These are phyloP conservation scores for Cadophora gregata DNA, from an alignment of 2,329 filamentous ascomycete species.

Conservation along the genomic window DNA sequence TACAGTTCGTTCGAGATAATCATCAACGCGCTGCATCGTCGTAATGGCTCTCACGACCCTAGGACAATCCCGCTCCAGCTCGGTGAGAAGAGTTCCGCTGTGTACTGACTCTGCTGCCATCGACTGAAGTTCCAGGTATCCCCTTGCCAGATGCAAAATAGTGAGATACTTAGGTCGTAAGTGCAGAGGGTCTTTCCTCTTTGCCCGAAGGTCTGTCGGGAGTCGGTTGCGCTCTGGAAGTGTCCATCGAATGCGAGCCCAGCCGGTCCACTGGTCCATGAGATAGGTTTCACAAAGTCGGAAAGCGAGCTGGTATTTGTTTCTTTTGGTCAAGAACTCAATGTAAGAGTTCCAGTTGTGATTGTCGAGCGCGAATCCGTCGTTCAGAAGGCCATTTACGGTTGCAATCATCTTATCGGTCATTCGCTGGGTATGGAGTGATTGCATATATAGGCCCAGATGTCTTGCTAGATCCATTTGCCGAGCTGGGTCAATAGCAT, in stretches of 20 bases:
- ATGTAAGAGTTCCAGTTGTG: constrained; percentile 84
- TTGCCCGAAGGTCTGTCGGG: constrained; percentile 34
- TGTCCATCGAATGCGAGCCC: constrained; percentile 50
- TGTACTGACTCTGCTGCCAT: constrained; percentile 38
- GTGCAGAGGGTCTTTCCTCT: constrained; percentile 34
- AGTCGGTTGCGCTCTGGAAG: constrained; percentile 38
- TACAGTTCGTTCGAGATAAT: constrained; percentile 35
- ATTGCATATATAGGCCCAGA: constrained; percentile 55
- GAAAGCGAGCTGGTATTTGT: constrained; percentile 71
- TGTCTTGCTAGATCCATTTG: constrained; percentile 50
- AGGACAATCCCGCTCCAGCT: constrained; percentile 41
- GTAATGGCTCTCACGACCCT: constrained; percentile 40
- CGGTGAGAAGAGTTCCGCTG: constrained; percentile 35
- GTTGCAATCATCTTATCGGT: constrained; percentile 56
- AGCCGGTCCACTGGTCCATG: constrained; percentile 81
- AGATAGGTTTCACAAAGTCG: constrained; percentile 75
- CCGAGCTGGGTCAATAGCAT: constrained; percentile 39
- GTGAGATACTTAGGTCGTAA: constrained; percentile 42
- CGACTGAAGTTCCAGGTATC: constrained; percentile 40
- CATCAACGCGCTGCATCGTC: constrained; percentile 40
- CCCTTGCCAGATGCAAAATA: constrained; percentile 40
- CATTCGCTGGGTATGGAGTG: constrained; percentile 58
- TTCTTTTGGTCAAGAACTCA: constrained; percentile 66
- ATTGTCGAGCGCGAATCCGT: constrained; percentile 77
- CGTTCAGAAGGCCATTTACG: constrained; percentile 55